Evolutionary conservation across 352 stramenopile species (phyloP).

Genomic region (Phytophthora pistaciae): DNA sequence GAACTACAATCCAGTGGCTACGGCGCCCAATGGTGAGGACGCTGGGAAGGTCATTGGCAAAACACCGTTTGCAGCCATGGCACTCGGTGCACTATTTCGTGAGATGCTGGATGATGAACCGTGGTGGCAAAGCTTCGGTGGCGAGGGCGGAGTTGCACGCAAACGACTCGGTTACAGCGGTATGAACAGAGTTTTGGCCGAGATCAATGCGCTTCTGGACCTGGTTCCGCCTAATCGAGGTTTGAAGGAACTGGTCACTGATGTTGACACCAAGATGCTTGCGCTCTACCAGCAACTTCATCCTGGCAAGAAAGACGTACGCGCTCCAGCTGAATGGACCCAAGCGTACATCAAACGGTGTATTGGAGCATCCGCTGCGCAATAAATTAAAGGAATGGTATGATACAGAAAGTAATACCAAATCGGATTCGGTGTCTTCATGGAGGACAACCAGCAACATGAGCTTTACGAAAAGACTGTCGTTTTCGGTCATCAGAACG

Average conservation of each 20-base stretch:
- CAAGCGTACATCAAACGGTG: slow-evolving; percentile 38
- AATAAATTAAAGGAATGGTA: slow-evolving; percentile 14
- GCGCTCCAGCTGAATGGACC: slow-evolving; percentile 34
- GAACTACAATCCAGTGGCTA: slow-evolving; percentile 32
- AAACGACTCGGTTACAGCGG: slow-evolving; percentile 67
- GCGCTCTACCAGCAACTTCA: slow-evolving; percentile 64
- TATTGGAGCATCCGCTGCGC: slow-evolving; percentile 2
- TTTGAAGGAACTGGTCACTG: slow-evolving; percentile 43
- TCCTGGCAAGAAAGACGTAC: slow-evolving; percentile 57
- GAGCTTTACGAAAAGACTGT: no score
- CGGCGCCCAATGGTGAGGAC: slow-evolving; percentile 4
- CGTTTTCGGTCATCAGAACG: no score
- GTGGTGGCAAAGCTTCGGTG: slow-evolving; percentile 66
- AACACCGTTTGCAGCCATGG: slow-evolving; percentile 48
- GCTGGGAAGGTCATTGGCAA: slow-evolving; percentile 20
- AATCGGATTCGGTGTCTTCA: no score
- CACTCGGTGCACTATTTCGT: slow-evolving; percentile 58
- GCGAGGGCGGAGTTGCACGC: slow-evolving; percentile 34
- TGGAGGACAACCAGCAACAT: no score
- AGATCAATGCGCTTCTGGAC: slow-evolving; percentile 60
- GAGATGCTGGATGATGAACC: slow-evolving; percentile 68
- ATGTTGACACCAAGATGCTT: slow-evolving; percentile 54
- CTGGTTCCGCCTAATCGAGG: slow-evolving; percentile 43
- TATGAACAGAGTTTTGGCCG: slow-evolving; percentile 75
- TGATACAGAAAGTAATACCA: not conserved